Base-by-base conservation (phyloP, 2,329 filamentous ascomycete species). In the Alternaria hordeiaustralica region DNA sequence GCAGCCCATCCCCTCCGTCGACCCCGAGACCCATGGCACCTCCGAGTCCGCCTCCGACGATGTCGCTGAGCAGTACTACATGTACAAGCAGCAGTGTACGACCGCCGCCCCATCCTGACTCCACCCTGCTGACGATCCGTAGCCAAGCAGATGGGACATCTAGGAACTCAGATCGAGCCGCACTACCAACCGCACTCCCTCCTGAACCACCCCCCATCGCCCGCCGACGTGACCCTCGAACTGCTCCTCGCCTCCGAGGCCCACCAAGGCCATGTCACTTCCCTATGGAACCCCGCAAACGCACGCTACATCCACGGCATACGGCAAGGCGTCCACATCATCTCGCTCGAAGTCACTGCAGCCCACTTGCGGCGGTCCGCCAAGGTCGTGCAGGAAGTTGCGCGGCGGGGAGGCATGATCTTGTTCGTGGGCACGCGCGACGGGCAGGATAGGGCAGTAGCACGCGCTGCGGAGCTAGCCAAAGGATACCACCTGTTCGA, bases 231-330 rank as follows among this genome's bases (percentile, higher is more conserved):
- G 65, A 94, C 94, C 51, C 89, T 99, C 63, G 94, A 97, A 84
- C 87, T 97, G 65, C 88, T 99, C 89, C 78, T 81, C 63, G 79
- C 79, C 57, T 79, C 79, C 7, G 76, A 80, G 66, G 78, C 79
- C 61, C 79, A 81, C 64, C 89, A 98, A 80, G 96, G 96, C 67
- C 96, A 99, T 82, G 88, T 92, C 75, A 95, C 92, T 0, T 92
- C 92, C 65, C 87, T 94, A 54, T 99, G 96, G 96, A 97, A 99
- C 82, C 94, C 96, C 11, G 90, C 89, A 56, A 99, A 98, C 83
- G 90, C 94, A 68, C 88, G 92, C 70, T 98, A 98, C 83, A 98
- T 99, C 78, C 94, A 92, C 79, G 96, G 96, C 72, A 88, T 97
- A 65, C 87, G 96, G 47, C 88, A 96, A 71, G 93, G 92, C 15